Base-by-base conservation (phyloP, 2,329 filamentous ascomycete genomes). In the Beauveria caledonica region DNA sequence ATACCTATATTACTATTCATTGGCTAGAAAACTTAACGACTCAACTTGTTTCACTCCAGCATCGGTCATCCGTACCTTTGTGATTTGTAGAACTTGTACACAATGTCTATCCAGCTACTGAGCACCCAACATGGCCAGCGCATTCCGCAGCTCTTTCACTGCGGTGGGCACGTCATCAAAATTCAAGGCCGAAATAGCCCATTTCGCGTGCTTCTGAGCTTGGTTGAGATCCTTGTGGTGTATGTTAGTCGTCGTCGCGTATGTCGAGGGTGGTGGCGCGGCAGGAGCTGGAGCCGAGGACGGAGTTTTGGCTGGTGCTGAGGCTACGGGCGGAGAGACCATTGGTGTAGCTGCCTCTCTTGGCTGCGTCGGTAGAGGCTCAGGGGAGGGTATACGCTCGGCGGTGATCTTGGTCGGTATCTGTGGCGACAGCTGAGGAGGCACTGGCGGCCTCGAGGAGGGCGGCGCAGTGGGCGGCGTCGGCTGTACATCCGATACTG, bases 161-260 rank as follows among this genome's bases (percentile, higher is more conserved):
- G 94, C 94, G 0, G 94, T 99, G 1, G 87, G 80, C 1, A 96
- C 89, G 71, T 99, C 94, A 66, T 99, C 94, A 73, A 99, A 99
- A 68, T 97, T 96, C 52, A 99, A 76, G 0, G 94, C 94, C 11
- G 92, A 97, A 46, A 97, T 96, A 0, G 94, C 94, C 90, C 91
- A 99, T 68, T 91, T 92, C 2, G 93, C 92, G 76, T 97, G 94
- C 71, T 97, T 99, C 72, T 96, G 92, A 5, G 94, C 93, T 67
- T 86, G 83, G 40, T 84, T 78, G 40, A 97, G 87, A 64, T 96
- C 90, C 36, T 73, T 69, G 8, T 70, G 70, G 51, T 69, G 67
- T 15, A 64, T 65, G 2, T 51, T 66, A 58, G 19, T 63, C 48
- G 17, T 49, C 36, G 62, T n/a, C 62, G 60, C 27, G 60, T 62